A percentile compares a stretch with the other conserved stretches of the same genome.
phyloP scores from a whole-genome alignment of 176 grass and related monocot species.

The Triticum turgidum region DNA sequence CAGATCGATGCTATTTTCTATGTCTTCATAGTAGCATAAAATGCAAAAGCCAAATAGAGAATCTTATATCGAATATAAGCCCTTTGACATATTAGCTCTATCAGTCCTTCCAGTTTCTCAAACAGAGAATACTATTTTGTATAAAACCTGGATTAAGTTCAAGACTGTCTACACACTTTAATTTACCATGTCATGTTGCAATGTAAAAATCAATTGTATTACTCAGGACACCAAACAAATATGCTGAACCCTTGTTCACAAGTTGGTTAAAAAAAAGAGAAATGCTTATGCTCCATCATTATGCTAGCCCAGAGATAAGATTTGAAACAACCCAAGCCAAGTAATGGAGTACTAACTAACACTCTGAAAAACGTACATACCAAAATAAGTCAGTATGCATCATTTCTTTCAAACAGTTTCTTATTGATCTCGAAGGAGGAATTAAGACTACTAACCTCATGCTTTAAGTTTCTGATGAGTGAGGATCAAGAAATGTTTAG shows the following conservation, averaged over 20 bases:
- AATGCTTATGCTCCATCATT: background rate
- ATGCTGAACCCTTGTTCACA: slow-evolving; percentile 1
- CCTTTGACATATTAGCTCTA: slow-evolving; percentile 8
- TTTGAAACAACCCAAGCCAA: background rate
- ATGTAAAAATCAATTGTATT: background rate
- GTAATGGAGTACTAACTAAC: background rate
- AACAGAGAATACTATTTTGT: background rate
- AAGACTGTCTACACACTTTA: background rate
- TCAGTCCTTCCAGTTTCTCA: background rate
- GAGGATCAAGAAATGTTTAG: background rate
- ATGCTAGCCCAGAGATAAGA: background rate
- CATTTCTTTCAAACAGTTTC: background rate
- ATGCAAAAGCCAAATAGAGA: background rate
- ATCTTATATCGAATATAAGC: background rate
- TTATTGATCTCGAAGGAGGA: background rate
- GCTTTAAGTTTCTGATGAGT: slow-evolving; percentile 7
- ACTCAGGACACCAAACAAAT: background rate
- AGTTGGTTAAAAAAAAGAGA: background rate
- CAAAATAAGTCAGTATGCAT: slow-evolving; percentile 9
- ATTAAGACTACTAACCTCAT: slow-evolving; percentile 50
- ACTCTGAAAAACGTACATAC: background rate
- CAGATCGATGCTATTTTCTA: background rate
- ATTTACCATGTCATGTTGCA: background rate
- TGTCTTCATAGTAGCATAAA: background rate
- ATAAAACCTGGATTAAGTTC: background rate